Evolutionary conservation across 2,329 filamentous ascomycete genomes (phyloP).

Genomic region (Fusarium mundagurra): DNA sequence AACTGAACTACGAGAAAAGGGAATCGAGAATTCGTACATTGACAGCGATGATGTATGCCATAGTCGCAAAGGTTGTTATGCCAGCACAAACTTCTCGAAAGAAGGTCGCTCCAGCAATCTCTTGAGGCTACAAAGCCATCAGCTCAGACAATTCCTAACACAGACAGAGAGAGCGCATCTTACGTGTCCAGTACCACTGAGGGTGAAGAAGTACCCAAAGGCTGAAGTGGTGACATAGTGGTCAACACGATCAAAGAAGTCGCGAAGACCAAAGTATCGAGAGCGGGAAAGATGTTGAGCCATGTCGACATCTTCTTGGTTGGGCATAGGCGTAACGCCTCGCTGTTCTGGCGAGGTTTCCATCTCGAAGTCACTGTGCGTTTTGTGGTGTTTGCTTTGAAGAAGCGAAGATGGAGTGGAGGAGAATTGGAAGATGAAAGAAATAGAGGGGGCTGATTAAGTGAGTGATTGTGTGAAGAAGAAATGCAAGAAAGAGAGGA

Average conservation of each 20-base stretch:
- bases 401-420: background rate
- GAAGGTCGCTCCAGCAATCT: conserved; percentile 75
- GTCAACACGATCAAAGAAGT: conserved; percentile 50
- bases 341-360: conserved; percentile 15
- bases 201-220: conserved; percentile 70
- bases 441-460: background rate
- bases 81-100: conserved; percentile 83
- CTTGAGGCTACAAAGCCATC: conserved; percentile 62
- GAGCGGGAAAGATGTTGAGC: conserved; percentile 29
- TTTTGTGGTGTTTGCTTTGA: background rate
- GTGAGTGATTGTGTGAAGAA: background rate
- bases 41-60: conserved; percentile 87
- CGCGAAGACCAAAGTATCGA: conserved; percentile 47
- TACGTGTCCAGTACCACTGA: conserved; percentile 76
- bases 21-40: conserved; percentile 57
- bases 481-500: background rate
- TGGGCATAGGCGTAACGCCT: conserved; percentile 17
- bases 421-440: background rate
- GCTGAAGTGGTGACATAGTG: conserved; percentile 52
- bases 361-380: conserved; percentile 3
- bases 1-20: background rate
- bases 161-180: conserved; percentile 40
- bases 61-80: conserved; percentile 81
- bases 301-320: background rate
- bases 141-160: background rate